Conservation (phyloP, 306 rosid genomes). For the Phaseolus lunatus region DNA sequence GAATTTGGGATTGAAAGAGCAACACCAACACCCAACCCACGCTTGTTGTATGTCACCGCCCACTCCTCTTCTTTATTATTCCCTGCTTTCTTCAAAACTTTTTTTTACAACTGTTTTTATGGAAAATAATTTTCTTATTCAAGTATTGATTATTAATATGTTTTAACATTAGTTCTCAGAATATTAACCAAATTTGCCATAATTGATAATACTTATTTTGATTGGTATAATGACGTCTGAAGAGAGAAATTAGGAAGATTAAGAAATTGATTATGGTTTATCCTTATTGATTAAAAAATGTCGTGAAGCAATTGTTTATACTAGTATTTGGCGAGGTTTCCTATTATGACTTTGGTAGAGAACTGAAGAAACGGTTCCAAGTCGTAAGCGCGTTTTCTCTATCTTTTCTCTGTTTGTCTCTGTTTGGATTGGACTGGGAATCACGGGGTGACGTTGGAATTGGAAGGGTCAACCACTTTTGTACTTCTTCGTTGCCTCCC, state of each 20-base stretch:
- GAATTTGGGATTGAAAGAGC: conserved; percentile 1
- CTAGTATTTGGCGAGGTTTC: conserved; percentile 27
- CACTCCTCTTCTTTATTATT: not conserved
- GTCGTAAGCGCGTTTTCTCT: conserved; percentile 45
- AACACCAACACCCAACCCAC: not conserved
- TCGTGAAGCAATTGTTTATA: not conserved
- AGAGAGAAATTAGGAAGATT: not conserved
- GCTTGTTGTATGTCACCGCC: conserved; percentile 6
- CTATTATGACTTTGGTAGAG: conserved; percentile 37
- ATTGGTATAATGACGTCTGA: not conserved
- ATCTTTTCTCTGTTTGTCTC: not conserved
- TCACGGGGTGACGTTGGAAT: conserved; percentile 19
- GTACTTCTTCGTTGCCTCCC: not conserved
- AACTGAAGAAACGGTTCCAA: conserved; percentile 16
- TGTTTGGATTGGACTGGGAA: not conserved
- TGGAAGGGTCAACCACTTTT: conserved; percentile 15
- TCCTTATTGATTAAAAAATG: conserved; percentile 15
- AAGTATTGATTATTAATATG: not conserved
- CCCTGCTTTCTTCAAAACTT: too few species aligned
- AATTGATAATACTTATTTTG: not conserved
- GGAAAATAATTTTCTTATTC: too few species aligned
- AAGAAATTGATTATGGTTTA: too few species aligned
- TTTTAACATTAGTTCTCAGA: too few species aligned
- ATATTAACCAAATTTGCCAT: not conserved
- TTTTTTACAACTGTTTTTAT: too few species aligned